Base-by-base conservation (phyloP, 2,329 filamentous ascomycete genomes). In the Drechslerella dactyloides region DNA sequence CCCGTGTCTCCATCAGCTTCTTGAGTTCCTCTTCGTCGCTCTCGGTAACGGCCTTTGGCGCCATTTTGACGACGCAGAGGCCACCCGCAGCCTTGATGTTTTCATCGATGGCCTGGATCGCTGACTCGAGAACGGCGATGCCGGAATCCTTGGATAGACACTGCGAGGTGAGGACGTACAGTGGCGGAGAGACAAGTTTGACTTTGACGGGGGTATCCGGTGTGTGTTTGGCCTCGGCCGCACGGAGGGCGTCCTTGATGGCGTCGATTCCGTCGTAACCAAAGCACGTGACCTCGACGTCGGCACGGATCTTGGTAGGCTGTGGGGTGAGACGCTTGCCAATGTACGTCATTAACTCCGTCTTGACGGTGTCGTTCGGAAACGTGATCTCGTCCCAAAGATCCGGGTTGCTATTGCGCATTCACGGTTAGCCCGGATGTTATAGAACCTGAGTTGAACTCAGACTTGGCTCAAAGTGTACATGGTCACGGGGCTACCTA, bases 181-280 rank as follows among this genome's bases (percentile, higher is more conserved):
- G 87, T 35, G 94, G 96, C 48, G 94, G 94, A 24, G 92, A 96
- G n/a, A 99, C 94, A 56, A 99, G 89, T 83, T 93, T 93, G 80
- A 97, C 94, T 85, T 97, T 97, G 82, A 99, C 92, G 81, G 96
- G 91, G 77, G 89, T 94, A 63, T 97, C 92, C 62, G 87, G 84
- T 13, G 92, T 96, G 85, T 96, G 97, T 81, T 89, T 88, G 73
- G 90, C 90, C 83, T 99, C 94, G 70, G 94, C 96, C 74, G 89
- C 91, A 79, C 92, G 87, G 69, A 99, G 86, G 54, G 96, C 93
- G 35, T 87, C 85, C 87, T 99, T 99, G 81, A 99, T 91, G 46
- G 96, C 94, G 79, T 99, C 94, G 82, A 99, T 99, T 76, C 94
- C 94, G 77, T 97, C 94, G 80, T 97, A 99, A 74, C 90, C 90